Percentiles rank a stretch among this genome's conserved stretches.
Evolutionary conservation across 306 rosid genomes (phyloP).

Genomic region (Trichosanthes truncata): DNA sequence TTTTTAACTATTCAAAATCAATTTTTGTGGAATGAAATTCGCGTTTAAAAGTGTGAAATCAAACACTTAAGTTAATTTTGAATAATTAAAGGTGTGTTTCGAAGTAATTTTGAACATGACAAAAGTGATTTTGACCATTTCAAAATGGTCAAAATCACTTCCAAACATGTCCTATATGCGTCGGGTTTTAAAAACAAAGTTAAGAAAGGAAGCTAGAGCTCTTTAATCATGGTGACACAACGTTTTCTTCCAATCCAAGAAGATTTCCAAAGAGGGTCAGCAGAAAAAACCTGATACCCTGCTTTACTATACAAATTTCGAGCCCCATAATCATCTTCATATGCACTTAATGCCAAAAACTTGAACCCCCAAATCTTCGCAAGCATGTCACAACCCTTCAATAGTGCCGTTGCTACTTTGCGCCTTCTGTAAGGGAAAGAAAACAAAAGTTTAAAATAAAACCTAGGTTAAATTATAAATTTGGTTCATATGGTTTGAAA

Average conservation of each 20-base stretch:
- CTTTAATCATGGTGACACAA: slow-evolving; percentile 67
- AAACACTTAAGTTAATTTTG: too few relatives aligned
- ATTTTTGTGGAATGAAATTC: too few relatives aligned
- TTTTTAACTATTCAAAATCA: too few relatives aligned
- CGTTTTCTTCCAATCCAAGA: slow-evolving; percentile 85
- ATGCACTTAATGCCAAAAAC: slow-evolving; percentile 65
- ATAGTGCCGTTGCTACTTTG: slow-evolving; percentile 54
- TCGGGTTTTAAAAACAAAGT: background rate
- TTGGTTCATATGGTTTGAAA: too few relatives aligned
- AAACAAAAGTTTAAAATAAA: background rate
- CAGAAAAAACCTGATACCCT: slow-evolving; percentile 53
- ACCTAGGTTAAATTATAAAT: too few relatives aligned
- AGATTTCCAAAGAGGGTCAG: slow-evolving; percentile 69
- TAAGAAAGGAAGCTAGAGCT: slow-evolving; percentile 10
- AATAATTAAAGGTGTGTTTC: too few relatives aligned
- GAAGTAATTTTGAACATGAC: too few relatives aligned
- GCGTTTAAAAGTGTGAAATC: too few relatives aligned
- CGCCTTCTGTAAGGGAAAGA: slow-evolving; percentile 41
- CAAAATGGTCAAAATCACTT: too few relatives aligned
- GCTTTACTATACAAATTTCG: slow-evolving; percentile 60
- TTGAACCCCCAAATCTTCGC: slow-evolving; percentile 55
- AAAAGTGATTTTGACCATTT: too few relatives aligned
- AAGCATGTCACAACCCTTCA: slow-evolving; percentile 56
- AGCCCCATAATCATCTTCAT: slow-evolving; percentile 80
- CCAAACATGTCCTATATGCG: too few relatives aligned